Evolutionary conservation across 305 asterid species (phyloP).

Genomic region (Fraxinus sp.): DNA sequence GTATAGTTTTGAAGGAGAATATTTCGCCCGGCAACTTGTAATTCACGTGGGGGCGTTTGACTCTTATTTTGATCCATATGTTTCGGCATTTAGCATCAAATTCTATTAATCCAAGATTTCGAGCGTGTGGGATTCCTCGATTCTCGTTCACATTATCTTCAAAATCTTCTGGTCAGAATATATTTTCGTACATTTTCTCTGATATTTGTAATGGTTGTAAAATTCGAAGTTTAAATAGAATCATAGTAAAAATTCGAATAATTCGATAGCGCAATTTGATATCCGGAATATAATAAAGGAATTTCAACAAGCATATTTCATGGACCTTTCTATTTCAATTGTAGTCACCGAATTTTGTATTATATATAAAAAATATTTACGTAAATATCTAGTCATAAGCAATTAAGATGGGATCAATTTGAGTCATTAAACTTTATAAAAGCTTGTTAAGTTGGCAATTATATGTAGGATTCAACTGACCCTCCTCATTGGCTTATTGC

Average conservation of each 20-base stretch:
- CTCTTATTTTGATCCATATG: slow-evolving; percentile 40
- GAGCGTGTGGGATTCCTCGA: slow-evolving; percentile 16
- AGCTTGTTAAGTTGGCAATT: slow-evolving; percentile 31
- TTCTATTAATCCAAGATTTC: neutral
- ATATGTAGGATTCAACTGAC: slow-evolving; percentile 37
- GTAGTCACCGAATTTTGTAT: neutral
- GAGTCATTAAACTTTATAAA: slow-evolving; percentile 26
- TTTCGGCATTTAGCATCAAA: slow-evolving; percentile 19
- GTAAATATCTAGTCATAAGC: slow-evolving; percentile 37
- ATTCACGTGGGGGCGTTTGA: slow-evolving; percentile 58
- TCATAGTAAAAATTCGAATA: neutral
- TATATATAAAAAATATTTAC: neutral
- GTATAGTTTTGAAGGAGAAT: slow-evolving; percentile 23
- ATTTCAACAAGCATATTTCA: no score
- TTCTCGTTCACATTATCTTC: neutral
- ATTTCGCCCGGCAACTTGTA: slow-evolving; percentile 35
- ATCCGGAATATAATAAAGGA: neutral
- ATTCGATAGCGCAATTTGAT: neutral
- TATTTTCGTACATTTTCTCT: neutral
- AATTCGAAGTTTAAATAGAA: neutral
- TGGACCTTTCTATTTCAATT: neutral
- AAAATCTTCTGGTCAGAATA: neutral
- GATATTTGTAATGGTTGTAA: neutral
- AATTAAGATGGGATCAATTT: slow-evolving; percentile 22
- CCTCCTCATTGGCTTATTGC: slow-evolving; percentile 24